phyloP scores from a whole-genome alignment of 225 moss, liverwort and hornwort species.

The Bryoerythrophyllum caledonicum region DNA sequence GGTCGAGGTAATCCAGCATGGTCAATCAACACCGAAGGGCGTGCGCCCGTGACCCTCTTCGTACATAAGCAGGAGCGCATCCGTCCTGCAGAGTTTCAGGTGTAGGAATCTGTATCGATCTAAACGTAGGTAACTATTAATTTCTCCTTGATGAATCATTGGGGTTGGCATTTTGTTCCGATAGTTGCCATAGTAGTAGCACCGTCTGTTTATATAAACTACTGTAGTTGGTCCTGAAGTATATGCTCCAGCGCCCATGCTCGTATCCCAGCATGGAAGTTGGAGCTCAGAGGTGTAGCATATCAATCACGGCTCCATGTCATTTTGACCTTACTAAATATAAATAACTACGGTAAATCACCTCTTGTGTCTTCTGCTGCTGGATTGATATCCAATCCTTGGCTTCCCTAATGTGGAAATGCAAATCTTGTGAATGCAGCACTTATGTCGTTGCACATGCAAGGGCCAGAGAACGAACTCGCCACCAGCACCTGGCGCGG shows the following conservation, averaged over 20 bases:
- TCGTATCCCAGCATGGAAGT: conserved; percentile 18
- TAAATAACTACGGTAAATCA: conserved; percentile 2
- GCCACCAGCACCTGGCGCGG: conserved; percentile 11
- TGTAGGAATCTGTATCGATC: conserved; percentile 22
- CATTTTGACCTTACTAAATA: conserved; percentile 15
- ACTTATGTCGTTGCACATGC: conserved; percentile 43
- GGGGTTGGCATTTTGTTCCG: conserved; percentile 35
- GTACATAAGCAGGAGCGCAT: conserved; percentile 24
- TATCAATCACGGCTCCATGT: conserved; percentile 26
- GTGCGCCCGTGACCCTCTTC: conserved; percentile 12
- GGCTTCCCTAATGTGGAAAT: conserved; percentile 22
- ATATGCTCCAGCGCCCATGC: conserved; percentile 23
- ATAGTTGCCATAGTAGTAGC: conserved; percentile 25
- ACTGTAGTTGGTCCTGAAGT: conserved; percentile 17
- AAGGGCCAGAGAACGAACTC: conserved; percentile 31
- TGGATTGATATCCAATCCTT: not conserved
- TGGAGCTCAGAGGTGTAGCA: conserved; percentile 34
- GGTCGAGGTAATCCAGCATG: conserved; percentile 14
- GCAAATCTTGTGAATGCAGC: conserved; percentile 31
- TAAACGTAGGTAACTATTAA: conserved; percentile 4
- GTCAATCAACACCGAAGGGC: conserved; percentile 19
- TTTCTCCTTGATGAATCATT: conserved; percentile 24
- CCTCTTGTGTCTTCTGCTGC: conserved; percentile 21
- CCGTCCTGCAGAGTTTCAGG: conserved; percentile 22
- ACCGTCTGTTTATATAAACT: not conserved